Percentiles rank a stretch among this genome's conserved stretches.
These are phyloP conservation scores for Canna indica DNA, from an alignment of 176 grass and related monocot genomes.

Conservation along the genomic window DNA sequence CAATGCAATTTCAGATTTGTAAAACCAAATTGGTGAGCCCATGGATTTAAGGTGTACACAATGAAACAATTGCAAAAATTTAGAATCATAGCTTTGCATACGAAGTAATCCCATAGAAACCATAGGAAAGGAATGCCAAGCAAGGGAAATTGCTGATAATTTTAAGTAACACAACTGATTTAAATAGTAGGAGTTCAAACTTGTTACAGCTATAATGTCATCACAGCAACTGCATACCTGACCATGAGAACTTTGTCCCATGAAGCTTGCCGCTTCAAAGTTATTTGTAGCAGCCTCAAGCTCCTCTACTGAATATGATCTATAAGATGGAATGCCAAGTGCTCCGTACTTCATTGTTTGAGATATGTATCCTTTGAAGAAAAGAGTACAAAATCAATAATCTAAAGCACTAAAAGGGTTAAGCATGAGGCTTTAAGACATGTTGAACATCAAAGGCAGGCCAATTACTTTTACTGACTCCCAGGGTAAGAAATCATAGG, in stretches of 20 bases:
- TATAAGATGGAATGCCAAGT: conserved; percentile 74
- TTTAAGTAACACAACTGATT: neutral
- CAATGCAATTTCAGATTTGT: neutral
- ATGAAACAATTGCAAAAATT: neutral
- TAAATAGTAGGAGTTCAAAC: neutral
- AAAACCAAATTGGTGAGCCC: neutral
- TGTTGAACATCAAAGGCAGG: neutral
- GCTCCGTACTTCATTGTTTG: conserved; percentile 83
- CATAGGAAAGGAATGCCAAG: neutral
- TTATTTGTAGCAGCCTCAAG: conserved; percentile 75
- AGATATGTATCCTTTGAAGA: conserved; percentile 64
- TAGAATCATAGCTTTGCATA: neutral
- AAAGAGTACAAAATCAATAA: conserved; percentile 6
- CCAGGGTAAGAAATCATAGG: neutral
- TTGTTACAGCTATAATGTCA: no score
- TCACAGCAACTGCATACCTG: conserved; percentile 18
- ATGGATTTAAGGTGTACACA: neutral
- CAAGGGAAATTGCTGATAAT: neutral
- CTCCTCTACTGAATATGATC: conserved; percentile 74
- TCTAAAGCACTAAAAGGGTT: conserved; percentile 7
- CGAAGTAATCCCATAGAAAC: no score
- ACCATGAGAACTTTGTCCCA: conserved; percentile 60
- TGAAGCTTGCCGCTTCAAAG: conserved; percentile 59
- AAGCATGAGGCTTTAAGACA: neutral
- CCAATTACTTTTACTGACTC: neutral